phyloP scores from a whole-genome alignment of 768 basidiomycete species.

The Amyloporia xantha region DNA sequence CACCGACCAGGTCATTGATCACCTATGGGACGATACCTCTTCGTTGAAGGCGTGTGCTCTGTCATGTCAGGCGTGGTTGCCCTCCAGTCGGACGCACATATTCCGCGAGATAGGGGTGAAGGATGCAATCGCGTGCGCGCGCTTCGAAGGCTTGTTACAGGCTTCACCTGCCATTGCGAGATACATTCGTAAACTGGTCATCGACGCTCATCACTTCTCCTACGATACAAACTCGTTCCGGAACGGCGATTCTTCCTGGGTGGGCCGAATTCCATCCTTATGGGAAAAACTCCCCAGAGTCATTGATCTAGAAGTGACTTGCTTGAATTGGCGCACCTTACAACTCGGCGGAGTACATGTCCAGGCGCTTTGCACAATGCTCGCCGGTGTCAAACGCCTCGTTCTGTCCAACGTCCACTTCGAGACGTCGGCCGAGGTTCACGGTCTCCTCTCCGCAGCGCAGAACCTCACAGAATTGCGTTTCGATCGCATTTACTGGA shows the following conservation, averaged over 20 bases:
- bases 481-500: conserved; percentile 14
- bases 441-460: conserved; percentile 10
- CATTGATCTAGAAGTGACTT: conserved; percentile 8
- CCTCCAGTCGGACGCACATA: conserved; percentile 20
- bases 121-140: conserved; percentile 7
- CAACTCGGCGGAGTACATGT: conserved; percentile 2
- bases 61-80: conserved; percentile 15
- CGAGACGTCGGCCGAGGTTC: conserved; percentile 9
- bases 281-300: conserved; percentile 6
- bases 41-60: conserved; percentile 18
- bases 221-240: background rate
- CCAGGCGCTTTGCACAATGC: background rate
- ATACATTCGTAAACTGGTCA: conserved; percentile 16
- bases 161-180: conserved; percentile 11
- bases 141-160: conserved; percentile 14
- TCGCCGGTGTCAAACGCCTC: conserved; percentile 8
- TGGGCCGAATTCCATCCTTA: conserved; percentile 9
- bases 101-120: conserved; percentile 17
- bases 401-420: conserved; percentile 14
- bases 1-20: conserved; percentile 22
- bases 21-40: conserved; percentile 21
- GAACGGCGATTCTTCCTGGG: conserved; percentile 5
- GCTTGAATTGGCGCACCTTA: conserved; percentile 10
- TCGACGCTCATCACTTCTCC: conserved; percentile 11
- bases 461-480: conserved; percentile 4